These are phyloP conservation scores for Dioszegia aurantiaca DNA, from an alignment of 768 basidiomycete species.

Conservation along the genomic window DNA sequence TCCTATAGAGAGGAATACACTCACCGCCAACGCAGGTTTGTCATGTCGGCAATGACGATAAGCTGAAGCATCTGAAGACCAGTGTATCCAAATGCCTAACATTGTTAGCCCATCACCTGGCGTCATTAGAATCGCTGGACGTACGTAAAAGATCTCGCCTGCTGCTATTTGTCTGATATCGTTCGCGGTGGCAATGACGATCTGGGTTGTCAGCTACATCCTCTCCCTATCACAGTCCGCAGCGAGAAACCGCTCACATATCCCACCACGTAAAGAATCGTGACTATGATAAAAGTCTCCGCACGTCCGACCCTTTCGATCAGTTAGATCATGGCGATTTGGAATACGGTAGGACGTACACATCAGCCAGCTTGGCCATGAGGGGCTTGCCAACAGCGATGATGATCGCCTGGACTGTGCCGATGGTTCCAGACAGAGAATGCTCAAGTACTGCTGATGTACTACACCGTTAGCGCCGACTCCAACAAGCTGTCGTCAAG, in stretches of 20 bases:
- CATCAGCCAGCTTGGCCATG: slow-evolving; percentile 71
- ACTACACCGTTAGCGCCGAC: no score
- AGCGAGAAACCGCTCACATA: slow-evolving; percentile 49
- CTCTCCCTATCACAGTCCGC: neutral
- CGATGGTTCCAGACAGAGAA: slow-evolving; percentile 30
- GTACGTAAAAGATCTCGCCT: slow-evolving; percentile 56
- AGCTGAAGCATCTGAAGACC: slow-evolving; percentile 54
- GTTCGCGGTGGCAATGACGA: slow-evolving; percentile 40
- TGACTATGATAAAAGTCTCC: slow-evolving; percentile 61
- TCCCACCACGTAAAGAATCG: slow-evolving; percentile 64
- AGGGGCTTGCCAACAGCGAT: slow-evolving; percentile 64
- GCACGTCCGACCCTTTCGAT: slow-evolving; percentile 59
- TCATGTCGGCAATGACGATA: slow-evolving; percentile 55
- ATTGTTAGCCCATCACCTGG: neutral
- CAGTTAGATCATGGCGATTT: neutral
- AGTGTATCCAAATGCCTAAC: slow-evolving; percentile 41
- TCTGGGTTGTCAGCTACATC: slow-evolving; percentile 53
- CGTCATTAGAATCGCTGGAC: slow-evolving; percentile 29
- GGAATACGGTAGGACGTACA: slow-evolving; percentile 42
- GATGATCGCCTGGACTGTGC: slow-evolving; percentile 40
- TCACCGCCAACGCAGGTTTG: slow-evolving; percentile 54
- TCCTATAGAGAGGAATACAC: no score
- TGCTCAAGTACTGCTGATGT: slow-evolving; percentile 46
- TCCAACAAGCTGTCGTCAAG: neutral
- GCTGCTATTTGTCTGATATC: slow-evolving; percentile 44